Evolutionary conservation across 139 green algal species (phyloP).

Genomic region (Chlorella sp.): DNA sequence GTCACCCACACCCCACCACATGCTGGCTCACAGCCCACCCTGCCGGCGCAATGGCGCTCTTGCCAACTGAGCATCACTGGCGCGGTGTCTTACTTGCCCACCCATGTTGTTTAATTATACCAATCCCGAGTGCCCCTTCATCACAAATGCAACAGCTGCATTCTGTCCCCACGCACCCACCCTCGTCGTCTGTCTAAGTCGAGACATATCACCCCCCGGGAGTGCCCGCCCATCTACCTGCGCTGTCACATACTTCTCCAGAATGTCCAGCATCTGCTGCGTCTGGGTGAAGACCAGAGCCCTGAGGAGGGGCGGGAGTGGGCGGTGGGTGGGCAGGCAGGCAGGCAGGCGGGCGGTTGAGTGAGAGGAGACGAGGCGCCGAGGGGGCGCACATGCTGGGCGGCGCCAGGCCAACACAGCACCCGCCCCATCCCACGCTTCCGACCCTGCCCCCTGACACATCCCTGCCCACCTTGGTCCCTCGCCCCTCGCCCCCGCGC

Average conservation of each 20-base stretch:
- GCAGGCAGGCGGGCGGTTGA: neutral
- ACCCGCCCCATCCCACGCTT: neutral
- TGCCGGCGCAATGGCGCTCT: neutral
- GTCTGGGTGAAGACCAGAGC: constrained; percentile 91
- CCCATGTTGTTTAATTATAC: too few relatives aligned
- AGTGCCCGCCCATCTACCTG: neutral
- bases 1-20: neutral
- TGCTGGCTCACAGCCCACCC: too few relatives aligned
- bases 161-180: neutral
- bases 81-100: too few relatives aligned
- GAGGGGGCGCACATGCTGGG: neutral
- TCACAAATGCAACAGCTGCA: too few relatives aligned
- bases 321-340: too few relatives aligned
- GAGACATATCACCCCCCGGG: too few relatives aligned
- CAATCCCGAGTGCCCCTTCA: too few relatives aligned
- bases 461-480: too few relatives aligned
- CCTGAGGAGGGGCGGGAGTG: neutral
- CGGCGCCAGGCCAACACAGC: neutral
- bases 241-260: constrained; percentile 78
- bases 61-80: too few relatives aligned
- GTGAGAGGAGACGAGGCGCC: neutral
- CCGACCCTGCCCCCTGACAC: too few relatives aligned
- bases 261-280: constrained; percentile 99
- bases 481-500: too few relatives aligned
- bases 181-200: neutral